These are phyloP conservation scores for Thermomyces lanuginosus DNA, from an alignment of 2,329 filamentous ascomycete genomes.

Conservation along the genomic window DNA sequence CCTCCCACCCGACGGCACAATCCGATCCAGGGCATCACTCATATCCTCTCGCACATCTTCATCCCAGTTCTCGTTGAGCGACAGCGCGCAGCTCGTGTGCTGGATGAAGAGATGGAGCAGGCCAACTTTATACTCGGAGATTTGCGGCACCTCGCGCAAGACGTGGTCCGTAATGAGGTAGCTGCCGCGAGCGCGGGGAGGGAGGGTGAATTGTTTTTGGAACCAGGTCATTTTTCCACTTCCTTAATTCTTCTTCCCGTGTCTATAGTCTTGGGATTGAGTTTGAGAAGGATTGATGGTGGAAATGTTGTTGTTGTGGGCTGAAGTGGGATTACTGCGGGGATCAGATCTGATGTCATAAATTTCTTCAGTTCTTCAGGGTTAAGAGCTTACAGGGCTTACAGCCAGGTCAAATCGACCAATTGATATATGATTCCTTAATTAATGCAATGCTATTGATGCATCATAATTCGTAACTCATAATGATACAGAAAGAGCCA, in stretches of 20 bases:
- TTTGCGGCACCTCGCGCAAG: conserved; percentile 55
- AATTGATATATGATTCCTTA: no score
- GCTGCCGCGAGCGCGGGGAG: conserved; percentile 58
- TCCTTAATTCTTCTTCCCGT: conserved; percentile 4
- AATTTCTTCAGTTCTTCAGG: neutral
- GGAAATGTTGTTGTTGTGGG: conserved; percentile 9
- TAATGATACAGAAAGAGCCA: no score
- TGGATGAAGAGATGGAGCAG: conserved; percentile 83
- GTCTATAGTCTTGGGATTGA: neutral
- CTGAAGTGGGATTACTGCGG: conserved; percentile 9
- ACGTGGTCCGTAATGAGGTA: conserved; percentile 80
- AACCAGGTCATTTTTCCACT: conserved; percentile 46
- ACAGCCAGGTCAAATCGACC: neutral
- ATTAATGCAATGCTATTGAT: no score
- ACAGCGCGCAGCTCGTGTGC: conserved; percentile 82
- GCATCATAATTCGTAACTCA: no score
- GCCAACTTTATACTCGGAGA: conserved; percentile 68
- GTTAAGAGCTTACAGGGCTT: neutral
- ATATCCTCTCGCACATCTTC: conserved; percentile 78
- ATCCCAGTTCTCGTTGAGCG: conserved; percentile 85
- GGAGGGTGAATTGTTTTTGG: conserved; percentile 72
- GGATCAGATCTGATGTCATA: neutral
- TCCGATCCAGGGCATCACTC: conserved; percentile 80
- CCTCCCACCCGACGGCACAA: conserved; percentile 67
- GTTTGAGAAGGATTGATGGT: conserved; percentile 1